These are phyloP conservation scores for Fusarium stilboides DNA, from an alignment of 2,329 filamentous ascomycete genomes.

Conservation along the genomic window DNA sequence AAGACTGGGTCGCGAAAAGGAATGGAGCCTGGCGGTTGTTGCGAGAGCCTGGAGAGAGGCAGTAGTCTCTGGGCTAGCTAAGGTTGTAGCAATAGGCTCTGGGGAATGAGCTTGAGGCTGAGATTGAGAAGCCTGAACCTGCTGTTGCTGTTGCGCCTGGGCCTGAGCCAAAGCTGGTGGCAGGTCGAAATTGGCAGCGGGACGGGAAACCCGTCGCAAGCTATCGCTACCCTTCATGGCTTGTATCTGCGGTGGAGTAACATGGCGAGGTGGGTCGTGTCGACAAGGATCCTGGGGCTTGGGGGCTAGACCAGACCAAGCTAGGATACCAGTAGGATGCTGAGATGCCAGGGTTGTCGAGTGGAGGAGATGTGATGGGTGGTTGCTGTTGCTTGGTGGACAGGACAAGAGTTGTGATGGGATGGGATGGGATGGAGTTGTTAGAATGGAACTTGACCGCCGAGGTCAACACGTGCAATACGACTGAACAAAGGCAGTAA, in stretches of 20 bases:
- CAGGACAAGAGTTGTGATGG: constrained; percentile 11
- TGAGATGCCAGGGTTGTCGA: constrained; percentile 34
- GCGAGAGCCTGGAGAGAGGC: constrained; percentile 35
- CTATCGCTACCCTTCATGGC: constrained; percentile 49
- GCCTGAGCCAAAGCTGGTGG: constrained; percentile 33
- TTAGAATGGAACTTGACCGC: neutral
- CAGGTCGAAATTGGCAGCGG: constrained; percentile 48
- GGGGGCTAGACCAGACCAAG: constrained; percentile 27
- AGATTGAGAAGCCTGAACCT: constrained; percentile 37
- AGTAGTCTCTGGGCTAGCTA: constrained; percentile 19
- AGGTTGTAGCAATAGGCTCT: constrained; percentile 14
- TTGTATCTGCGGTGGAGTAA: constrained; percentile 48
- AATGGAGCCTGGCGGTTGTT: constrained; percentile 41
- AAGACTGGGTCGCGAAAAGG: constrained; percentile 45
- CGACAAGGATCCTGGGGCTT: constrained; percentile 41
- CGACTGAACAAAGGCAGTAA: constrained; percentile 9
- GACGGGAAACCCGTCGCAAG: constrained; percentile 46
- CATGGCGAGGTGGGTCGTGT: constrained; percentile 49
- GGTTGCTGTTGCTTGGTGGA: neutral
- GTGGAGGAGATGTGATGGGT: constrained; percentile 15
- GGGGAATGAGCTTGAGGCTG: constrained; percentile 23
- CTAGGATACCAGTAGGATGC: constrained; percentile 25
- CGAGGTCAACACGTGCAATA: constrained; percentile 26
- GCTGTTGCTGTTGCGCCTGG: constrained; percentile 15
- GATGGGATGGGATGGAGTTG: constrained; percentile 6